Conservation (phyloP, 2,329 filamentous ascomycete genomes). For the Passalora sequoiae region DNA sequence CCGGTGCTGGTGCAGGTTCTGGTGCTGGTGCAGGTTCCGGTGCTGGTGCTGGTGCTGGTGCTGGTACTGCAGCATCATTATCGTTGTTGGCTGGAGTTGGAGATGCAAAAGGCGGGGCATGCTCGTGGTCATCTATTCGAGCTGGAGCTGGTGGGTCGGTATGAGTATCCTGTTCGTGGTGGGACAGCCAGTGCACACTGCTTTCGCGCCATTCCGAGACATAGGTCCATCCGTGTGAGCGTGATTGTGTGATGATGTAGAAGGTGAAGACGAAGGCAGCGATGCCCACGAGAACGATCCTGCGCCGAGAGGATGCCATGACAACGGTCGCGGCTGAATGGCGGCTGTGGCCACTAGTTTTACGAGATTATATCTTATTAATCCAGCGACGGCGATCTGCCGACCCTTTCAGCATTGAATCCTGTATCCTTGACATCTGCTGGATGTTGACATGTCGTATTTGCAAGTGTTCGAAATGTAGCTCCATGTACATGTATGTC, state of each 20-base stretch:
- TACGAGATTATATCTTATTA: too few species aligned
- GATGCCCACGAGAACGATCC: conserved; percentile 35
- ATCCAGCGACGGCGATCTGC: too few species aligned
- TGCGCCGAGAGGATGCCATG: conserved; percentile 31
- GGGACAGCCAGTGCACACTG: conserved; percentile 20
- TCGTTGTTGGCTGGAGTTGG: background rate
- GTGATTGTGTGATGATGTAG: conserved; percentile 21
- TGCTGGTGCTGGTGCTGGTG: too few species aligned
- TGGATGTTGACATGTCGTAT: too few species aligned
- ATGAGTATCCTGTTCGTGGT: too few species aligned
- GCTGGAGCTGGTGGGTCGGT: background rate
- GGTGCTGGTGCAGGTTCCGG: too few species aligned
- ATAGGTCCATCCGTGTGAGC: conserved; percentile 14
- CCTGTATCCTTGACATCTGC: too few species aligned
- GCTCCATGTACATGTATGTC: too few species aligned
- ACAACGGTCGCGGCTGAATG: background rate
- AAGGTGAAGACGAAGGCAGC: conserved; percentile 31
- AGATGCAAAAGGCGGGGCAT: background rate
- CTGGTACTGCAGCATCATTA: background rate
- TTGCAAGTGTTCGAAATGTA: too few species aligned
- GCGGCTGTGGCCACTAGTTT: too few species aligned
- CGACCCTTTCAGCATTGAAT: too few species aligned
- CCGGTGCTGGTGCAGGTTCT: too few species aligned
- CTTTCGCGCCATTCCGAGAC: background rate
- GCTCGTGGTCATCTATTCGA: background rate